phyloP scores from a whole-genome alignment of 1,284 basidiomycete species.

The Peniophora sp. region DNA sequence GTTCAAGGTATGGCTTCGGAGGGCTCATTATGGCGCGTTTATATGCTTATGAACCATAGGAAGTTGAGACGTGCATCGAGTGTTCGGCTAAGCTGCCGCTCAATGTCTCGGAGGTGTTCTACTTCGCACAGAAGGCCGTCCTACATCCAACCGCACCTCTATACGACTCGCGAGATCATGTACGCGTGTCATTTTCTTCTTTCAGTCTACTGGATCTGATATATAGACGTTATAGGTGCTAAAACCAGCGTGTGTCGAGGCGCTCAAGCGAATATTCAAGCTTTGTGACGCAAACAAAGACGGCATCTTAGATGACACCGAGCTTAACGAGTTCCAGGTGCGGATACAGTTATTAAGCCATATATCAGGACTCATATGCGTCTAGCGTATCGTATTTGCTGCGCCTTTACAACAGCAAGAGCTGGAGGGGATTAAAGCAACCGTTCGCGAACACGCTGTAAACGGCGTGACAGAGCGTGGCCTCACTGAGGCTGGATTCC shows the following conservation, averaged over 20 bases:
- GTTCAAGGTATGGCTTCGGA: slow-evolving; percentile 96
- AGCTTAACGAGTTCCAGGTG: slow-evolving; percentile 96
- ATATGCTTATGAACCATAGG: too few species aligned
- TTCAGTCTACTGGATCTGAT: slow-evolving; percentile 3
- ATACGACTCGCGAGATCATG: slow-evolving; percentile 95
- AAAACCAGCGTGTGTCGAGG: slow-evolving; percentile 88
- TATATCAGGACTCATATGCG: slow-evolving; percentile 5
- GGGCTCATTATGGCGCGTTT: slow-evolving; percentile 11
- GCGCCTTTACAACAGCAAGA: slow-evolving; percentile 89
- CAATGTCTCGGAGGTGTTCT: slow-evolving; percentile 98
- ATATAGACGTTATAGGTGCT: slow-evolving; percentile 61
- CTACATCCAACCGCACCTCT: slow-evolving; percentile 95
- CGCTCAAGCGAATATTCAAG: slow-evolving; percentile 91
- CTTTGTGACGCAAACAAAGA: slow-evolving; percentile 95
- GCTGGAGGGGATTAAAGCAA: slow-evolving; percentile 84
- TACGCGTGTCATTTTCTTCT: slow-evolving; percentile 24
- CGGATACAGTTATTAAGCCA: slow-evolving; percentile 10
- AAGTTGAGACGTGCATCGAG: slow-evolving; percentile 98
- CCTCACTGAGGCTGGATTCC: slow-evolving; percentile 90
- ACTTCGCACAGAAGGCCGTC: slow-evolving; percentile 98
- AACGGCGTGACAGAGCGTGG: slow-evolving; percentile 65
- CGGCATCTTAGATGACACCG: slow-evolving; percentile 81
- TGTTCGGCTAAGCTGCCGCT: slow-evolving; percentile 86
- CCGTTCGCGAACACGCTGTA: slow-evolving; percentile 70
- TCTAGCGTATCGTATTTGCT: slow-evolving; percentile 89